Conservation (phyloP, 176 grass and related monocot species). For the Paspalum vaginatum region DNA sequence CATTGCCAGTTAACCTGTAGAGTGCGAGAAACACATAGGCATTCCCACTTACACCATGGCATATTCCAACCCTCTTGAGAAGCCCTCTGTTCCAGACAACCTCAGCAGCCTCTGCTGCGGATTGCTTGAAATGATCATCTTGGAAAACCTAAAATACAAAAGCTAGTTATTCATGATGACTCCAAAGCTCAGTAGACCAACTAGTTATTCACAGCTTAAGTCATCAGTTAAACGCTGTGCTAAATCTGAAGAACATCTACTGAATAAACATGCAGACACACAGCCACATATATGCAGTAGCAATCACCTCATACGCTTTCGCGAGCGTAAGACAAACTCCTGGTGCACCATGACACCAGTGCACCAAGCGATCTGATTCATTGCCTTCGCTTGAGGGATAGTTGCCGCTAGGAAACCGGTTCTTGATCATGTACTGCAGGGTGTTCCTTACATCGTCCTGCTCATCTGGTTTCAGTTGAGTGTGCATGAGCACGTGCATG, state of each 20-base stretch:
- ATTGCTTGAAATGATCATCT: constrained; percentile 69
- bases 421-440: constrained; percentile 80
- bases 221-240: constrained; percentile 7
- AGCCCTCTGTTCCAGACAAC: constrained; percentile 90
- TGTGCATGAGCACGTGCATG: constrained; percentile 85
- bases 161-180: not conserved
- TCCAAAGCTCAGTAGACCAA: not conserved
- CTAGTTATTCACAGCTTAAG: not conserved
- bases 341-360: constrained; percentile 96
- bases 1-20: constrained; percentile 65
- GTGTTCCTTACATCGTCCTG: constrained; percentile 75
- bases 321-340: constrained; percentile 76
- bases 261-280: not conserved
- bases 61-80: constrained; percentile 85
- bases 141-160: constrained; percentile 73
- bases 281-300: no score
- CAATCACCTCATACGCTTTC: constrained; percentile 71
- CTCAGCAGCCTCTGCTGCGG: constrained; percentile 71
- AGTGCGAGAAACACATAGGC: constrained; percentile 75
- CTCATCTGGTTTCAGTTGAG: constrained; percentile 57
- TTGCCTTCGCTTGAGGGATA: constrained; percentile 74
- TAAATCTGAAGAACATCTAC: not conserved
- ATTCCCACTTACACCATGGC: constrained; percentile 88
- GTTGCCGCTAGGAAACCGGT: constrained; percentile 74
- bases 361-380: constrained; percentile 61